Evolutionary conservation across 2,329 filamentous ascomycete species (phyloP).

Genomic region (Pestalotiopsis sp.): DNA sequence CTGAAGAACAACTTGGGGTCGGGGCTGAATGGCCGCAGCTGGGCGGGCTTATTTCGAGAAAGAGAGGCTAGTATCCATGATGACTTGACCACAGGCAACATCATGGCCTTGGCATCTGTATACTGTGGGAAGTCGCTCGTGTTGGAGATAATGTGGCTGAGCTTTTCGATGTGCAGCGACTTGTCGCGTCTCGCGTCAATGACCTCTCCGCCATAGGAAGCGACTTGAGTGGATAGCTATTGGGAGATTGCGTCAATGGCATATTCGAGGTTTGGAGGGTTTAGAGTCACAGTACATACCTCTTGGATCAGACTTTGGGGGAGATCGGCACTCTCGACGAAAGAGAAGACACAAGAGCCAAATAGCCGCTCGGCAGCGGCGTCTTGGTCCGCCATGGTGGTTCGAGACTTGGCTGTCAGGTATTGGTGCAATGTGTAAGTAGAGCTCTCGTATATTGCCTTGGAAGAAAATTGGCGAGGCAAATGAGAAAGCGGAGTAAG

Average conservation of each 20-base stretch:
- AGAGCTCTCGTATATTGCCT: neutral
- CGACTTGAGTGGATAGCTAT: constrained; percentile 45
- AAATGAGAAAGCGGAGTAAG: neutral
- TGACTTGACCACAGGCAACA: constrained; percentile 83
- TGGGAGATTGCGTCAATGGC: neutral
- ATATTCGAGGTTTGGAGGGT: neutral
- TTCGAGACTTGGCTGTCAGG: neutral
- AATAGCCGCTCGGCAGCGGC: constrained; percentile 25
- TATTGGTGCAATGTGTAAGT: neutral
- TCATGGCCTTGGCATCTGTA: constrained; percentile 69
- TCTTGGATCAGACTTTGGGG: constrained; percentile 24
- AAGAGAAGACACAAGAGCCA: constrained; percentile 29
- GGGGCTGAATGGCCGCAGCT: constrained; percentile 83
- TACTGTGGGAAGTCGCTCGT: constrained; percentile 94
- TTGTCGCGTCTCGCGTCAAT: constrained; percentile 51
- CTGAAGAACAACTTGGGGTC: constrained; percentile 91
- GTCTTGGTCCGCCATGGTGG: constrained; percentile 29
- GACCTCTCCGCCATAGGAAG: constrained; percentile 54
- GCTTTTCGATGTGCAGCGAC: constrained; percentile 47
- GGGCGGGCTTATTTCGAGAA: constrained; percentile 69
- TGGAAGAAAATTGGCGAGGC: neutral
- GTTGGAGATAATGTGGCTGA: constrained; percentile 64
- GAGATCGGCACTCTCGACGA: constrained; percentile 29
- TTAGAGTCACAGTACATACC: constrained; percentile 20
- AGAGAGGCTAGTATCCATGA: constrained; percentile 79